Base-by-base conservation (phyloP, 192 early-diverging fungal genomes). In the Coemansia sp. region DNA sequence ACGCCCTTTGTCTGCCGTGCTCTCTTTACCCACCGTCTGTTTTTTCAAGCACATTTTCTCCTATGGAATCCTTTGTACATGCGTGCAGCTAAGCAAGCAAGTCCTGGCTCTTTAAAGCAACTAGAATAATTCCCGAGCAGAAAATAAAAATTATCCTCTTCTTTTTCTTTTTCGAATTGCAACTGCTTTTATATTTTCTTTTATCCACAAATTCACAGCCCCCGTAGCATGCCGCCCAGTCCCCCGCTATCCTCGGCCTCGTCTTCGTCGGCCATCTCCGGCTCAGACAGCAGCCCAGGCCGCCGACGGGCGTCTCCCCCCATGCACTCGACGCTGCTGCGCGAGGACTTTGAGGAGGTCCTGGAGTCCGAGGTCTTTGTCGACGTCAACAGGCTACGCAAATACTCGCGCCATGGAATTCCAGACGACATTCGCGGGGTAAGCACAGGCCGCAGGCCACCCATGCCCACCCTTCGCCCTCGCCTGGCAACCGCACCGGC, bases 291-390 rank as follows among this genome's bases (percentile, higher is more conserved):
- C 70, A 66, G 64, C 29, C 63, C 54, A 35, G 46, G 58, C 43
- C 62, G 65, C 15, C 72, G 63, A 7, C 73, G 58, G 41, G 41
- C 62, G 20, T 64, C 71, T 49, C 63, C 77, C 20, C 79, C 51
- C 46, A 62, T 46, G 49, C 73, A 81, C 23, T 80, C 82, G 20
- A 49, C 72, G 25, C 55, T 64, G 44, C 49, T 45, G 38, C 35
- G 60, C 15, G 64, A 64, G 53, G 89, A 92, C 39, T 87, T 84
- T 62, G 73, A 74, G 50, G 86, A 91, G 27, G 81, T 89, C 30
- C 79, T 90, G 37, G 82, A 88, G 54, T 81, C 90, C 9, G 90
- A 92, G 59, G 85, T 87, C 13, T 81, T 85, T 65, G 78, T 95
- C 53, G 91, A 93, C 46, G 67, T 93, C 33, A 87, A 91, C 53